Evolutionary conservation across 2,329 filamentous ascomycete species (phyloP), one percentile per base, ranked within the genome.

Genomic region (Domatiomyces globalis): DNA sequence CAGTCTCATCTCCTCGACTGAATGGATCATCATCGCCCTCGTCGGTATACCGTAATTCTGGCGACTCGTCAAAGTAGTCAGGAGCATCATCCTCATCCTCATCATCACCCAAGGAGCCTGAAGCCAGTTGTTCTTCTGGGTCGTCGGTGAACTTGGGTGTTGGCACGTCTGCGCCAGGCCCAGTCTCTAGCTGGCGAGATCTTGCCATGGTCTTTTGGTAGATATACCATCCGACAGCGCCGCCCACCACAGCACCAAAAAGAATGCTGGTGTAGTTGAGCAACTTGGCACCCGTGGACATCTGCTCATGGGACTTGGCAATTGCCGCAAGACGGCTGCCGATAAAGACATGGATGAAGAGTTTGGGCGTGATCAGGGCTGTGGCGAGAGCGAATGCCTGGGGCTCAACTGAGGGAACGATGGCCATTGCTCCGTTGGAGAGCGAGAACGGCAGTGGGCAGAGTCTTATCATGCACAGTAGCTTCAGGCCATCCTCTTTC

Each of bases 371-470:
- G 9, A 88, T 82, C 15, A 90, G 71, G 2, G 86, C 83, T 0
- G 90, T 96, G 5, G 92, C 90, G 45, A 88, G 66, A 29, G 82
- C 83, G 69, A 94, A 96, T 46, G 78, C 78, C 54, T 76, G 66
- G 43, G 85, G 85, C 20, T 82, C 77, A 33, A 98, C 86, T 29
- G 85, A 94, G 2, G 89, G 89, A 55, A 98, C 89, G 1, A 92
- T 96, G 27, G 87, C 87, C 51, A 98, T 79, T 54, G 94, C 94
- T 48, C 88, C 92, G 65, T 98, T 98, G 64, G 85, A 89, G 59
- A 96, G 73, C 49, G 85, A 92, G 66, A 94, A 98, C 12, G 92
- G 92, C 54, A 98, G 66, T 1, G 92, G 92, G 63, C 90, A 96
- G 57, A 96, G 77, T 27, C 92, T 80, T 60, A 98, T 92, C 77